Base-by-base conservation (phyloP, 192 early-diverging fungal genomes). In the Coemansia guatemalensis region DNA sequence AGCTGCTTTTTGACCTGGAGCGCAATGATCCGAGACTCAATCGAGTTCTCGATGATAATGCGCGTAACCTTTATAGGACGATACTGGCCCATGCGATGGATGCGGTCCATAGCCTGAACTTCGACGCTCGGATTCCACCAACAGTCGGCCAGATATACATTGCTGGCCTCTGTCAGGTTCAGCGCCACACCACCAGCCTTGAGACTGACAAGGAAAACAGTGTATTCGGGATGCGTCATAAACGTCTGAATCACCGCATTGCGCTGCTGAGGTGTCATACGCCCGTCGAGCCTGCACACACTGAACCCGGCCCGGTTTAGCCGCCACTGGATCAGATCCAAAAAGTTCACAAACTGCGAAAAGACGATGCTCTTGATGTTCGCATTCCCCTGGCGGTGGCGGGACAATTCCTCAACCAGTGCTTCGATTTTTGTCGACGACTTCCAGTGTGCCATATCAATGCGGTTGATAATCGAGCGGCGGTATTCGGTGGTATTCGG, bases 371-470 rank as follows among this genome's bases (percentile, higher is more conserved):
- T 88, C 83, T 97, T 97, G 54, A 88, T 83, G 4, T 90, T 92
- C 8, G 85, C 81, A 29, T 88, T 85, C 20, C 88, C 84, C n/a
- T 83, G 77, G 44, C 89, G 88, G 27, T 92, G 83, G 5, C 71
- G 72, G 20, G 87, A 88, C 25, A 95, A 81, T 50, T 97, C 94
- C 73, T 95, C 94, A 8, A 95, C 90, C 14, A 97, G 83, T 0
- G 93, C 93, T 71, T 97, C 93, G 62, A 97, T 97, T 70, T 97
- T 97, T 49, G 95, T 93, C 26, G 90, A 92, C 48, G 90, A 93
- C 35, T 89, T 72, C 95, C 95, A 97, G 8, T 82, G 85, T 39
- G 69, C 65, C 88, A 97, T 89, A 72, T 97, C 86, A 51, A 97
- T 94, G 32, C 92, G 88, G 68, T 95, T 95, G 32, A 97, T 86